Evolutionary conservation across 108 stramenopile genomes (phyloP).

Genomic region (Cyclotella sp.): DNA sequence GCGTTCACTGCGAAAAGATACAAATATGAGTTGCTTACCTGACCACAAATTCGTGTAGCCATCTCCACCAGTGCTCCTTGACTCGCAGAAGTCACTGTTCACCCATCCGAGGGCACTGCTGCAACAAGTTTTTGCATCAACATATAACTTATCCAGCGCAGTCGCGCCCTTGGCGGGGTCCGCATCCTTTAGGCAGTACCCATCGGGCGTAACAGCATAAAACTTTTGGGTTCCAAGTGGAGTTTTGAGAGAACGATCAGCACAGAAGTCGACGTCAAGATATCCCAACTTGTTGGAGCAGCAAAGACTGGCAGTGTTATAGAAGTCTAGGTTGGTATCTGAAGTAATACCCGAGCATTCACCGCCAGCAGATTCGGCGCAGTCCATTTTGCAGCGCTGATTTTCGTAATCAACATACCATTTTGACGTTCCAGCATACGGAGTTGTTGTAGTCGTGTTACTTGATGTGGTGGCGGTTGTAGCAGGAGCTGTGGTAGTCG

Average conservation of each 20-base stretch:
- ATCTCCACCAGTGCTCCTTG: background rate
- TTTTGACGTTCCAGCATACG: too few species aligned
- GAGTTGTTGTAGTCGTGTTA: too few species aligned
- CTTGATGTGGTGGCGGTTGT: too few species aligned
- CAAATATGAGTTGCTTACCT: too few species aligned
- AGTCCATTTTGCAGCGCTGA: too few species aligned
- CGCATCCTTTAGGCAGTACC: background rate
- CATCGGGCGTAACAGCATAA: background rate
- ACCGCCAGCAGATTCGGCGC: too few species aligned
- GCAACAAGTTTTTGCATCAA: background rate
- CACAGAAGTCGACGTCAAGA: conserved; percentile 7
- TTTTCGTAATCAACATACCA: too few species aligned
- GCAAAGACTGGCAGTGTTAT: background rate
- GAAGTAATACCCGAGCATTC: too few species aligned
- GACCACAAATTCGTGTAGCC: conserved; percentile 12
- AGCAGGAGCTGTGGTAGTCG: too few species aligned
- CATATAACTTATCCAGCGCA: background rate
- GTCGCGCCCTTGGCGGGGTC: background rate
- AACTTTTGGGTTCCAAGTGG: conserved; percentile 11
- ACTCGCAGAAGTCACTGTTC: conserved; percentile 2
- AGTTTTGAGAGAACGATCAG: background rate
- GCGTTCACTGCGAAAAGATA: too few species aligned
- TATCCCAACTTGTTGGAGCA: conserved; percentile 3
- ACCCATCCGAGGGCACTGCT: conserved; percentile 11
- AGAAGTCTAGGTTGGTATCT: too few species aligned